phyloP scores from a whole-genome alignment of 2,329 filamentous ascomycete species.

The Lachnellula willkommii region DNA sequence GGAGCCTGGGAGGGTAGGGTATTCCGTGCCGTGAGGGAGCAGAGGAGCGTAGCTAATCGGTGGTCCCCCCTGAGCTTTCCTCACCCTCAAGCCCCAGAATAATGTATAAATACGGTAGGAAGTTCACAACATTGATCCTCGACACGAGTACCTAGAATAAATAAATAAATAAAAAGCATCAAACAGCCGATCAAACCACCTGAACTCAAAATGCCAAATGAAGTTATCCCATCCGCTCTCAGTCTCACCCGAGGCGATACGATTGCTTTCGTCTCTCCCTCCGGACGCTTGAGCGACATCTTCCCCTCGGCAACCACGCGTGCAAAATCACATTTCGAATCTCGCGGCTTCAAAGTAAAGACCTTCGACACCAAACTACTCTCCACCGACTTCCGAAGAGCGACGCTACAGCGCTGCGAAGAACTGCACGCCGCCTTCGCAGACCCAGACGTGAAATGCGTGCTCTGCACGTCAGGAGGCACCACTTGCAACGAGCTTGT shows the following conservation, averaged over 20 bases:
- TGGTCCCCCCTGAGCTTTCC: no score
- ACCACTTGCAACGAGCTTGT: constrained; percentile 26
- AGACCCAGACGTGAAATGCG: constrained; percentile 22
- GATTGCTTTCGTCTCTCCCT: constrained; percentile 32
- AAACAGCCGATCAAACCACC: not conserved
- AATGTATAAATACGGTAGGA: not conserved
- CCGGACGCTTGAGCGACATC: constrained; percentile 25
- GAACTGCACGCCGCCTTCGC: constrained; percentile 26
- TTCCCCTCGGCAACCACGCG: constrained; percentile 19
- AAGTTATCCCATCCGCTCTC: constrained; percentile 17
- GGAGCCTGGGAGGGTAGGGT: no score
- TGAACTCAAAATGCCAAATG: not conserved
- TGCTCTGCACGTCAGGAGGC: constrained; percentile 29
- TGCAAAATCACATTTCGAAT: constrained; percentile 11
- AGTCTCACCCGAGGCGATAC: constrained; percentile 24
- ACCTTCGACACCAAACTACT: constrained; percentile 12
- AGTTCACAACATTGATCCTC: no score
- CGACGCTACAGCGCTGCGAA: constrained; percentile 12
- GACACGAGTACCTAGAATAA: not conserved
- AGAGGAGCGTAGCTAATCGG: no score
- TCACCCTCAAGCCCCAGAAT: no score
- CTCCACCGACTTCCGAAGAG: constrained; percentile 1
- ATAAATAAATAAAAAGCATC: not conserved
- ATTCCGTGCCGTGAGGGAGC: no score
- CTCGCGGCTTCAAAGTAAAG: constrained; percentile 19